Base-by-base conservation (phyloP, 768 basidiomycete genomes). In the Imleria badia region DNA sequence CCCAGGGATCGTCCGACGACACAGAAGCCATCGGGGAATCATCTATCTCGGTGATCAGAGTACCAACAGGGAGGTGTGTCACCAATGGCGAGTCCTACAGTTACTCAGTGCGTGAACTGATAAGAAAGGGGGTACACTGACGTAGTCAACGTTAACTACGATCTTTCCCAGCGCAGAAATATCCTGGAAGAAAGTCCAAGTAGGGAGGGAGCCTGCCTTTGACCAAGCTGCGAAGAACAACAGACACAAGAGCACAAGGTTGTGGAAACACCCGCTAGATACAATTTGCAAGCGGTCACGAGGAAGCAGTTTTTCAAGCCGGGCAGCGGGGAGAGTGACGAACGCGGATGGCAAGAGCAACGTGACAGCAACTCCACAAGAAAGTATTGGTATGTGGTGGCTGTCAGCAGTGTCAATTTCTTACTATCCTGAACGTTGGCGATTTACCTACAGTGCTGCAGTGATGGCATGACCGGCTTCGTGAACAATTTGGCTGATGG, bases 391-490 rank as follows among this genome's bases (percentile, higher is more conserved):
- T 31, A 92, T 72, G 12, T 75, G 75, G 47, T 89, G 86, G 6
- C 92, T 93, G 54, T 38, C 17, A 31, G 34, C 1, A 14, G n/a
- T 2, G 30, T 67, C 29, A 66, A 39, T 33, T 23, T 15, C 30
- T 14, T 5, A 9, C 26, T 26, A 6, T 46, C 10, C 39, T 4
- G 1, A n/a, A 45, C 5, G 36, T 7, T 17, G 6, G 11, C 11
- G 5, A 15, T 20, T 40, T 20, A 71, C 88, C 65, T 69, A 92
- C 89, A 87, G 64, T 19, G 90, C 87, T 13, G 86, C 92, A 10
- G 84, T 75, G 41, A 93, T 63, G 13, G 86, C 88, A 68, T 95
- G 92, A 7, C 92, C 92, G 0, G 81, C 68, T 72, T 95, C 92
- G 60, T 94, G 92, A 19, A 89, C 66, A n/a, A 85, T 60, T 68